Base-by-base conservation (phyloP, 768 basidiomycete species). In the Tephrocybe sp. region DNA sequence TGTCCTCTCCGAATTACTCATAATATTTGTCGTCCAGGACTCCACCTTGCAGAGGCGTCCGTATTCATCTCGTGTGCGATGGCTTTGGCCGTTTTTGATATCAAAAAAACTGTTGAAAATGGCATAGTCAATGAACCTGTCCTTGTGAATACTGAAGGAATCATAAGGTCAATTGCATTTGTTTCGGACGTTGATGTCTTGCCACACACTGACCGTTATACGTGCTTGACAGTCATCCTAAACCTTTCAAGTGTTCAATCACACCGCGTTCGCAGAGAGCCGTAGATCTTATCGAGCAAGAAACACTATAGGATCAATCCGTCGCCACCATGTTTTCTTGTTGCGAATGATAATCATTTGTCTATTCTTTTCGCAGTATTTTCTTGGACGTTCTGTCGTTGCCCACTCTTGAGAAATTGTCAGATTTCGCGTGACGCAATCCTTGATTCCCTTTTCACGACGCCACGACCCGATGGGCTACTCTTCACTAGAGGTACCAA, bases 221-320 rank as follows among this genome's bases (percentile, higher is more conserved):
- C 11, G 29, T 30, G 23, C 31, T 30, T 15, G n/a, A 34, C 47
- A 73, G 83, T 57, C 83, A 83, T 53, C 82, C 81, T 3, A 77
- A 76, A 53, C 76, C 82, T 12, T 84, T 81, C 69, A 74, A 75
- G 53, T 84, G 83, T 55, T 62, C 69, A n/a, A 73, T 84, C 53
- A 77, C 67, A 55, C 82, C 83, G 11, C 76, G 82, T n/a, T 82
- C 80, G 3, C 73, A 75, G 43, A 77, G 73, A 56, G 77, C 81
- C 11, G 58, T 78, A 40, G 69, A 75, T n/a, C 58, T 84, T 27
- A 79, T 83, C 41, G 74, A 71, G 16, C 76, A 77, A 53, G 33
- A 34, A 55, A 69, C n/a, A n/a, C n/a, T n/a, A n/a, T n/a, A n/a
- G n/a, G n/a, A 36, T n/a, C 24, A 46, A 4, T 19, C 6, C 22